Evolutionary conservation across 2,329 filamentous ascomycete genomes (phyloP).

Genomic region (Ceratocystis alfenasii): DNA sequence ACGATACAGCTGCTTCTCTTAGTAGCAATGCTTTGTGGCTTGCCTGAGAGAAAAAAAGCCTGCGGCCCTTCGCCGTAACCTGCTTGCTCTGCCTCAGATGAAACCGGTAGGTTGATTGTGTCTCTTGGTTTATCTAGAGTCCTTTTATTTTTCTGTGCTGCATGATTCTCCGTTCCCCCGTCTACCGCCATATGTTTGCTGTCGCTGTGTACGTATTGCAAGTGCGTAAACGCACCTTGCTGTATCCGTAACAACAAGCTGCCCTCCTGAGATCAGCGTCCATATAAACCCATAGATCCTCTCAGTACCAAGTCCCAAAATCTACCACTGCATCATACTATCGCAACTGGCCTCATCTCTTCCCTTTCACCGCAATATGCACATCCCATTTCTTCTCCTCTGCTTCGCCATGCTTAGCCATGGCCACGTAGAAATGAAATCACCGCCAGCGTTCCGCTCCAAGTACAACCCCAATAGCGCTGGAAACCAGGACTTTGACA

Average conservation of each 20-base stretch:
- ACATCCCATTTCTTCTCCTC: constrained; percentile 15
- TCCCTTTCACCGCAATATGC: constrained; percentile 10
- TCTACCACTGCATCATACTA: not conserved
- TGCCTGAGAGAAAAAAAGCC: too few species aligned
- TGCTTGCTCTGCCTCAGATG: not conserved
- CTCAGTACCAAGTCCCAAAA: not conserved
- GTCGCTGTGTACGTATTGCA: not conserved
- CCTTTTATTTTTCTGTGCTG: not conserved
- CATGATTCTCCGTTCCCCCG: not conserved
- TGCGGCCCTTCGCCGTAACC: not conserved
- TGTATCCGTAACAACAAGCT: constrained; percentile 1
- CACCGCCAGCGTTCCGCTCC: constrained; percentile 28
- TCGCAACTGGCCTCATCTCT: not conserved
- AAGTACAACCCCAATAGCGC: constrained; percentile 26
- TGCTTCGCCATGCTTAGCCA: constrained; percentile 18
- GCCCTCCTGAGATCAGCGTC: not conserved
- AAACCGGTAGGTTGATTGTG: not conserved
- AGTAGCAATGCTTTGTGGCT: too few species aligned
- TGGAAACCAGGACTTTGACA: constrained; percentile 41
- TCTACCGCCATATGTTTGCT: not conserved
- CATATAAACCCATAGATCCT: not conserved
- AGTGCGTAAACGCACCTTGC: not conserved
- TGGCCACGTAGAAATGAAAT: constrained; percentile 29
- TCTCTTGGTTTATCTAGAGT: not conserved
- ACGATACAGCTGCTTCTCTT: too few species aligned